Evolutionary conservation across 345 rosid species (phyloP), one percentile per base, ranked within the genome.

Genomic region (Noccaea bulbosa): DNA sequence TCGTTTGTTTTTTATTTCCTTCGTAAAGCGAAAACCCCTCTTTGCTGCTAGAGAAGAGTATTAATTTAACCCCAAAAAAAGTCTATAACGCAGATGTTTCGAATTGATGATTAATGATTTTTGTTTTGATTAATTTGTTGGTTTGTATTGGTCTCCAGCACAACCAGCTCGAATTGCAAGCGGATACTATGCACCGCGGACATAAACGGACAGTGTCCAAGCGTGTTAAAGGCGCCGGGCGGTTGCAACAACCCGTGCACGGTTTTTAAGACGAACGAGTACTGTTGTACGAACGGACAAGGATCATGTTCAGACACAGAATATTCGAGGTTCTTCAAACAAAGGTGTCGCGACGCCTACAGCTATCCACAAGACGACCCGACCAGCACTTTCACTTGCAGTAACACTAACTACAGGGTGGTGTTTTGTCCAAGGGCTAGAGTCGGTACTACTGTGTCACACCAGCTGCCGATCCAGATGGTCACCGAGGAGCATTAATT

Each of bases 201-300:
- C 55, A 78, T 85, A 15, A 82, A 78, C 2, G 81, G 87, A 17
- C 88, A 85, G 77, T 85, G 90, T 15, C 95, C 95, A 0, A 34
- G 9, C 32, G 51, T 2, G 2, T 54, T 88, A 2, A 81, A 53
- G 67, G 77, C 83, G 0, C 78, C 74, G 0, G 78, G 74, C 0
- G 70, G 78, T 12, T 67, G 85, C 54, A 61, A 75, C 71, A 64
- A 83, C 65, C 86, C 92, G 0, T 87, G 89, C 40, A 74, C 87
- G 0, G 91, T 84, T 6, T 86, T 72, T 7, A 54, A 75, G 63
- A 86, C 78, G 2, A 69, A 83, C 24, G 3, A 82, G 11, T 85
- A 65, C 0, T 87, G 91, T 50, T 86, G 93, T 47, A 82, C 78
- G 2, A 12, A 70, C 1, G 70, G 83, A 4, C 59, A 12, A 0